phyloP scores from a whole-genome alignment of 2,329 filamentous ascomycete genomes.

The Lizonia empirigonia region DNA sequence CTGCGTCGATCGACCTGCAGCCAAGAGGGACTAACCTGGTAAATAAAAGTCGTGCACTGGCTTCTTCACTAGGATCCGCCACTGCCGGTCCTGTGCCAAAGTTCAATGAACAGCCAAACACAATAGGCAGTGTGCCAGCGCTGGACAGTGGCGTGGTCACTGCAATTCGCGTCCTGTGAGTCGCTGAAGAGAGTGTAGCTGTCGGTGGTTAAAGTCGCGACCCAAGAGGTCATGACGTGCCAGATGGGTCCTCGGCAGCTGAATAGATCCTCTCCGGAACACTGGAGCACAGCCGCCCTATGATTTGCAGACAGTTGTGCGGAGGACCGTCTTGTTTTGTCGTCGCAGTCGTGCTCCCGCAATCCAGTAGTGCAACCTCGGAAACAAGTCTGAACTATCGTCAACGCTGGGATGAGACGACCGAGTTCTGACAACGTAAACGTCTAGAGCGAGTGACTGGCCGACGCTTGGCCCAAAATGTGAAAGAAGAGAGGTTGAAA shows the following conservation, averaged over 20 bases:
- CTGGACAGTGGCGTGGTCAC: neutral
- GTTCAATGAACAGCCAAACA: neutral
- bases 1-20: constrained; percentile 24
- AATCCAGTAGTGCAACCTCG: constrained; percentile 19
- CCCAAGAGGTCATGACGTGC: constrained; percentile 13
- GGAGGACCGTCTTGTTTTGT: constrained; percentile 18
- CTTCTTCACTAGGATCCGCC: constrained; percentile 11
- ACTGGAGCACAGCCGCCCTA: constrained; percentile 8
- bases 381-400: constrained; percentile 17
- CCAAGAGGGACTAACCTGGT: constrained; percentile 20
- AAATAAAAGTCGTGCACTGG: constrained; percentile 15
- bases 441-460: constrained; percentile 11
- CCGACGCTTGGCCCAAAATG: constrained; percentile 4
- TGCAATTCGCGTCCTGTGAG: neutral
- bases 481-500: constrained; percentile 22
- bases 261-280: constrained; percentile 1
- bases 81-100: constrained; percentile 11
- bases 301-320: constrained; percentile 22
- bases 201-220: neutral
- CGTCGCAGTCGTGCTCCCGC: constrained; percentile 17
- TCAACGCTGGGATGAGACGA: constrained; percentile 10
- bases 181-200: neutral
- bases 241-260: constrained; percentile 2
- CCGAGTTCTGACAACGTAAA: constrained; percentile 3
- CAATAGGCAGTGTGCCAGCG: neutral